A percentile compares a stretch with the other conserved stretches of the same genome.
phyloP scores from a whole-genome alignment of 371 early-diverging fungal species.

The Lichtheimia corymbifera region DNA sequence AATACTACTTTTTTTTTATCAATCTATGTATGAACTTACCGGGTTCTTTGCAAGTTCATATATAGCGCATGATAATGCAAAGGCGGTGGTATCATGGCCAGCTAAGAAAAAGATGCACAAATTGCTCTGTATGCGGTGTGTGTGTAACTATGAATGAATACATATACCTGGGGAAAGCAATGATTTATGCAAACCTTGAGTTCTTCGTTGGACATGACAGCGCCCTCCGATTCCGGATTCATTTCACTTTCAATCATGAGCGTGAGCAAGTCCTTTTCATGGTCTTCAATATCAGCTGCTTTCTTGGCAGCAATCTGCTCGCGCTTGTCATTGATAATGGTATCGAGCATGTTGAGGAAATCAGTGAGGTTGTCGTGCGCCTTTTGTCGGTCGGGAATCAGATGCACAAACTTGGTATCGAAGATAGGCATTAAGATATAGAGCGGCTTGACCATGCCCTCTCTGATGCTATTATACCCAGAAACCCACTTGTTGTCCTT shows the following conservation, averaged over 20 bases:
- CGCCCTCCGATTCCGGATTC: slow-evolving; percentile 14
- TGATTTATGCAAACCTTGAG: slow-evolving; percentile 10
- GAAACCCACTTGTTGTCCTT: slow-evolving; percentile 11
- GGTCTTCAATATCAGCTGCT: slow-evolving; percentile 27
- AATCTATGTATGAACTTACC: slow-evolving; percentile 26
- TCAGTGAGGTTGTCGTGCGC: slow-evolving; percentile 32
- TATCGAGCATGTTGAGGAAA: slow-evolving; percentile 36
- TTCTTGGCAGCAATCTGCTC: slow-evolving; percentile 14
- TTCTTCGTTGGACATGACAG: slow-evolving; percentile 18
- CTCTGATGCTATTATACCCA: slow-evolving; percentile 5
- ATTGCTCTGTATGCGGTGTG: slow-evolving; percentile 35
- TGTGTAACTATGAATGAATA: slow-evolving; percentile 19
- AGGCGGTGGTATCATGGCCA: slow-evolving; percentile 16
- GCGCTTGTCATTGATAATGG: slow-evolving; percentile 36
- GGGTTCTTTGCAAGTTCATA: slow-evolving; percentile 21
- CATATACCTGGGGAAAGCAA: too few relatives aligned
- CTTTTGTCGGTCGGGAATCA: slow-evolving; percentile 32
- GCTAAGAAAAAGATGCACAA: slow-evolving; percentile 33
- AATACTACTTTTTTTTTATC: not conserved
- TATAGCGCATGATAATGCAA: slow-evolving; percentile 18
- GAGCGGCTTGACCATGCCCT: slow-evolving; percentile 16
- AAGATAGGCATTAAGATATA: slow-evolving; percentile 26
- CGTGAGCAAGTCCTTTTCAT: slow-evolving; percentile 44
- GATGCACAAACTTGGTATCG: slow-evolving; percentile 13
- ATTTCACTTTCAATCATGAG: slow-evolving; percentile 42